Base-by-base conservation (phyloP, 2,329 filamentous ascomycete species). In the Beauveria brongniartii region DNA sequence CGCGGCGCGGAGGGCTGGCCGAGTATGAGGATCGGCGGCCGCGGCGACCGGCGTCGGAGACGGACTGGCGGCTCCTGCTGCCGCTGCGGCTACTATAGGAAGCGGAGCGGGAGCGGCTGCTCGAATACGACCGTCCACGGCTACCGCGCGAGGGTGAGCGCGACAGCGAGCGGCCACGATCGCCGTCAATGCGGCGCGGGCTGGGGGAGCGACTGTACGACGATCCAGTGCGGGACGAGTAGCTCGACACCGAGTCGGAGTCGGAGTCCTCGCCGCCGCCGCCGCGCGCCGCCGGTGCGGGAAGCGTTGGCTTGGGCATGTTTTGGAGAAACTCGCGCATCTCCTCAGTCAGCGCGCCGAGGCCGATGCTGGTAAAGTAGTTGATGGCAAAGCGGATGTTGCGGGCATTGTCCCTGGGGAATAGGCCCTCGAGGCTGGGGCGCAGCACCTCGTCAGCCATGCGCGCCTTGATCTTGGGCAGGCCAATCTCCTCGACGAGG, bases 361-460 rank as follows among this genome's bases (percentile, higher is more conserved):
- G 95, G 62, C 92, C 92, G 69, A 99, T 96, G 69, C 92, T 94
- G 10, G 94, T 99, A 74, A 99, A 97, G 81, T 97, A 99, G 76
- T 99, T 99, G 86, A 99, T 96, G 55, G 92, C 91, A 80, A 99
- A 99, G 59, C 93, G 87, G 44, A 92, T 92, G 74, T 97, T 94
- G 70, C 90, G 87, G 26, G 92, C 85, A 69, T 92, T 91, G 72
- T 97, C 92, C 63, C 80, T 88, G 0, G 94, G 94, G 80, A 99
- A 97, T 48, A 99, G 78, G 34, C 93, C 93, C 44, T 88, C 85
- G 62, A 97, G 85, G 71, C 84, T 89, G 55, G 91, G 85, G 63
- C 88, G 86, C 44, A 97, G 79, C 55, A 85, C 82, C 48, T 94
- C 89, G 67, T 96, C 92, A 65, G 82, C 85, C 75, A 97, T 82